phyloP scores from a whole-genome alignment of 257 asterid species.

The Lavandula angustifolia region DNA sequence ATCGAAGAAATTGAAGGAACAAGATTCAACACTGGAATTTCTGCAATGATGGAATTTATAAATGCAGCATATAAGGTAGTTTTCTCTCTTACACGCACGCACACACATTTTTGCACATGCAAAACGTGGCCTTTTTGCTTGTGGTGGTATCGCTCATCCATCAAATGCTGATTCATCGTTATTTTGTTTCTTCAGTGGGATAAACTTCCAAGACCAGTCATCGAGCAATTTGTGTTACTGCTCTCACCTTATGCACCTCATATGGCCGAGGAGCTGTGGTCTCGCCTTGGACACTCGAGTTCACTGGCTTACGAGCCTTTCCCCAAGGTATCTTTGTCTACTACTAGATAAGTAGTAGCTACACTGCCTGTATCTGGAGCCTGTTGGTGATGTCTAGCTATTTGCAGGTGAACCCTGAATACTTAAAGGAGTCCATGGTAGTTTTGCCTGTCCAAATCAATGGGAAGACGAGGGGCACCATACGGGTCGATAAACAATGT shows the following conservation, averaged over 20 bases:
- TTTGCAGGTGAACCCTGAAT: slow-evolving; percentile 73
- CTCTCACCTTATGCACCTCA: slow-evolving; percentile 99
- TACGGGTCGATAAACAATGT: slow-evolving; percentile 77
- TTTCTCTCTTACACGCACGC: neutral
- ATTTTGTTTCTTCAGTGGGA: slow-evolving; percentile 69
- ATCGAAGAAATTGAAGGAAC: slow-evolving; percentile 94
- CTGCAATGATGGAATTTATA: slow-evolving; percentile 98
- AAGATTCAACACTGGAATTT: slow-evolving; percentile 94
- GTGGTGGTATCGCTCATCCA: neutral
- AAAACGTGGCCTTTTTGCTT: neutral
- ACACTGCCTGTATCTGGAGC: neutral
- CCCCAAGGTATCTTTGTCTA: slow-evolving; percentile 56
- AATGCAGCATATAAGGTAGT: slow-evolving; percentile 90
- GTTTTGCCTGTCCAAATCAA: slow-evolving; percentile 87
- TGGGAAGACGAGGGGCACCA: slow-evolving; percentile 93
- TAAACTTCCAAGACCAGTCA: slow-evolving; percentile 67
- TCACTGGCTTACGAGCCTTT: slow-evolving; percentile 82
- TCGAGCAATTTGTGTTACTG: slow-evolving; percentile 71
- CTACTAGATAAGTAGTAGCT: no score
- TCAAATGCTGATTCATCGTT: neutral
- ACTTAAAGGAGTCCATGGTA: slow-evolving; percentile 66
- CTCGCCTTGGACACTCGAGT: slow-evolving; percentile 70
- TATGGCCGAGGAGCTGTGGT: slow-evolving; percentile 97
- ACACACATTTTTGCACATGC: neutral
- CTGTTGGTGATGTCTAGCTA: slow-evolving; percentile 18